Base-by-base conservation (phyloP, 2,329 filamentous ascomycete species). In the Exophiala bonariae region DNA sequence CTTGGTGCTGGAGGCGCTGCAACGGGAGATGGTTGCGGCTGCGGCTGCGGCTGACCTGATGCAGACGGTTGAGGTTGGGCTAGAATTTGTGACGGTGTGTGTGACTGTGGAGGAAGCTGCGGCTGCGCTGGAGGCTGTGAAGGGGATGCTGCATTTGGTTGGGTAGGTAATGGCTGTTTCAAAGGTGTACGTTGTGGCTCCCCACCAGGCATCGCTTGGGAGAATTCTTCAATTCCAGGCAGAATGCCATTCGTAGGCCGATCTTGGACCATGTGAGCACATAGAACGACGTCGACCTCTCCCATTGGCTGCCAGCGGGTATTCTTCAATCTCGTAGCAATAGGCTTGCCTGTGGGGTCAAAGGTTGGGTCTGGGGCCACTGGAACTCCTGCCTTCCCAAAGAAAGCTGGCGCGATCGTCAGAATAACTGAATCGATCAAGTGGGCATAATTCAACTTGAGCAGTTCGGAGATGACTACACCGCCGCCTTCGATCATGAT, bases 401-500 rank as follows among this genome's bases (percentile, higher is more conserved):
- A 75, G 81, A 89, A 97, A 0, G 83, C 89, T 7, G 92, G 92
- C 3, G 92, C 90, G 61, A 96, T 83, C 0, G 92, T 96, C 48
- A 96, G 77, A 59, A 97, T 86, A 39, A 96, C 83, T 2, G 85
- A 85, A 62, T 89, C 79, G 33, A 95, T 75, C 7, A 90, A 70
- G n/a, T 65, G 59, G 13, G 80, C 73, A 59, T 83, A 81, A 20
- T 72, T 71, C 2, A 79, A 74, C 31, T 78, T 74, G n/a, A 97
- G 74, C 14, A 97, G 69, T 30, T 86, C 81, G 63, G 93, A 95
- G 63, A 97, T 89, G 26, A 96, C 82, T 9, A 76, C 74, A 0
- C 81, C 91, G 9, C 92, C 92, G 0, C 92, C 92, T 66, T 97
- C 92, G 39, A 97, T 78, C 92, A 96, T 96, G 48, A 96, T 75